Conservation (phyloP, 129 eudicot genomes). For the Calendula officinalis region DNA sequence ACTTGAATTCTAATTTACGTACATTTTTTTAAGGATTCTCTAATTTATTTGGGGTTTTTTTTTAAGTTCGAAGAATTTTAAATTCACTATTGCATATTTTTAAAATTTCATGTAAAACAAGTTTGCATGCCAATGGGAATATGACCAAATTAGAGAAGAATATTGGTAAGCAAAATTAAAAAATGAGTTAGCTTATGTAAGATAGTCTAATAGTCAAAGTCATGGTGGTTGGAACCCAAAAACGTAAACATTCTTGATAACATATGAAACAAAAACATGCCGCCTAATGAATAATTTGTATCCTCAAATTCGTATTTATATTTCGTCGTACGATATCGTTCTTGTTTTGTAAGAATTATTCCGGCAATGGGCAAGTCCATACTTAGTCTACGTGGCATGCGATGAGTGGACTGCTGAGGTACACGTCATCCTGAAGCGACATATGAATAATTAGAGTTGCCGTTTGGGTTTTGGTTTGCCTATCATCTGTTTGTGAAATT, state of each 20-base stretch:
- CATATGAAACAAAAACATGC: conserved; percentile 28
- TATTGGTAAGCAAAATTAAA: neutral
- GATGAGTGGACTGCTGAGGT: conserved; percentile 21
- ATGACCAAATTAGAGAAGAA: neutral
- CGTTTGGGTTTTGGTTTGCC: conserved; percentile 37
- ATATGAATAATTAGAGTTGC: conserved; percentile 15
- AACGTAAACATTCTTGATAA: conserved; percentile 26
- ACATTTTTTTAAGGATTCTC: too few relatives aligned
- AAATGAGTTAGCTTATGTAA: neutral
- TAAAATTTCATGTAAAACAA: neutral
- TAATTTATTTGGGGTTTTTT: too few relatives aligned
- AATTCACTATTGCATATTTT: neutral
- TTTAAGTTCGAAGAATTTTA: neutral
- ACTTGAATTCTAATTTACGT: too few relatives aligned
- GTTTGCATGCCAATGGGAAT: neutral
- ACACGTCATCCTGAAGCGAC: conserved; percentile 18
- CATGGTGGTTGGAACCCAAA: neutral
- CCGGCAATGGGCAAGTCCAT: neutral
- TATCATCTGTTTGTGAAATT: conserved; percentile 27
- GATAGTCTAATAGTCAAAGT: neutral
- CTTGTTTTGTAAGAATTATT: conserved; percentile 8
- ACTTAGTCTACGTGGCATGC: neutral
- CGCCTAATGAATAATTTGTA: conserved; percentile 18
- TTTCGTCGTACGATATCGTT: neutral
- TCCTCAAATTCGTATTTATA: conserved; percentile 9